phyloP scores from a whole-genome alignment of 2,329 filamentous ascomycete genomes.

The Thielaviopsis euricoi region DNA sequence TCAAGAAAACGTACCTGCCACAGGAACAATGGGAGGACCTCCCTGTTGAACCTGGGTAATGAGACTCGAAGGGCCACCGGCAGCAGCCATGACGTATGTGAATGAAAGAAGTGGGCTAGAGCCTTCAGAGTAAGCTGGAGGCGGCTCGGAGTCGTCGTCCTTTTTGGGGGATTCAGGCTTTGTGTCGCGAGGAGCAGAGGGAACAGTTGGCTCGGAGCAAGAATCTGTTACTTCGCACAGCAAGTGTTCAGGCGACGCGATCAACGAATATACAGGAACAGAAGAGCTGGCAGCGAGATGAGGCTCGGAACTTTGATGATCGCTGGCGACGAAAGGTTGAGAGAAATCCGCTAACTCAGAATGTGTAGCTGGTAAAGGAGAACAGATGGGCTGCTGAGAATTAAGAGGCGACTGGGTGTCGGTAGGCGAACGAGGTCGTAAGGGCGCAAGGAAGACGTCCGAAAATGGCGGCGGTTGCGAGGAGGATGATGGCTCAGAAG shows the following conservation, averaged over 20 bases:
- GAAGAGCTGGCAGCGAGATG: background rate
- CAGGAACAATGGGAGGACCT: conserved; percentile 71
- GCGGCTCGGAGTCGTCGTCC: conserved; percentile 73
- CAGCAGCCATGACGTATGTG: conserved; percentile 93
- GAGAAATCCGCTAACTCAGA: background rate
- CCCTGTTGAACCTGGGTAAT: conserved; percentile 98
- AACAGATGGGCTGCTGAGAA: background rate
- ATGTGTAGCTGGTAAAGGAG: background rate
- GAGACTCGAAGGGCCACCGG: conserved; percentile 92
- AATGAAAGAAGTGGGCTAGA: conserved; percentile 84
- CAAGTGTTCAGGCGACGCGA: background rate
- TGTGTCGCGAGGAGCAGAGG: conserved; percentile 34
- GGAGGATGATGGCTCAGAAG: conserved; percentile 35
- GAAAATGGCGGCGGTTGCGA: conserved; percentile 44
- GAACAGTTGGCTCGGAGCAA: background rate
- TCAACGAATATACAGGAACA: background rate
- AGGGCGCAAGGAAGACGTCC: conserved; percentile 29
- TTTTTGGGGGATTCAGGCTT: conserved; percentile 64
- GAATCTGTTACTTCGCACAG: background rate
- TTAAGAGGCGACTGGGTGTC: background rate
- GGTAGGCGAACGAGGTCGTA: conserved; percentile 19
- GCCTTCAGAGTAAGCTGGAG: conserved; percentile 90
- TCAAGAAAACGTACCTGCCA: conserved; percentile 49
- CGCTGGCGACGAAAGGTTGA: background rate
- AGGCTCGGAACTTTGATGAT: background rate